Evolutionary conservation across 1,284 basidiomycete genomes (phyloP).

Genomic region (Cystobasidium pallidum): DNA sequence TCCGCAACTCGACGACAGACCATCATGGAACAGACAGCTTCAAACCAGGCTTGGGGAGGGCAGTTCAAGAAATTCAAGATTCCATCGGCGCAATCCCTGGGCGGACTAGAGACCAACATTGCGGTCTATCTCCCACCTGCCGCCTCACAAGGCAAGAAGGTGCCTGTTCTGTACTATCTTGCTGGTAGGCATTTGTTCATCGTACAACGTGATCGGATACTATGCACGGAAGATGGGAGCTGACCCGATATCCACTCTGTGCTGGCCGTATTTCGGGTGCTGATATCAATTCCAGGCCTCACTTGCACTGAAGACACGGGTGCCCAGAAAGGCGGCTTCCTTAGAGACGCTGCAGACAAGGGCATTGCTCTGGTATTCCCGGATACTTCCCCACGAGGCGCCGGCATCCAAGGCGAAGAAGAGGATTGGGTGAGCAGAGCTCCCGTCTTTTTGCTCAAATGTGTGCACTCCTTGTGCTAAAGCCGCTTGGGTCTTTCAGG

Average conservation of each 20-base stretch:
- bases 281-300: slow-evolving; percentile 56
- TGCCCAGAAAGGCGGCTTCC: slow-evolving; percentile 83
- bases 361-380: slow-evolving; percentile 90
- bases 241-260: neutral
- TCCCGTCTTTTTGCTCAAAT: no score
- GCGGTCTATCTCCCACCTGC: slow-evolving; percentile 85
- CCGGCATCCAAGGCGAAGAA: slow-evolving; percentile 81
- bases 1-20: neutral
- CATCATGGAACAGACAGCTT: slow-evolving; percentile 63
- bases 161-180: slow-evolving; percentile 85
- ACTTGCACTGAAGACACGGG: slow-evolving; percentile 79
- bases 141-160: slow-evolving; percentile 63
- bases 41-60: slow-evolving; percentile 78
- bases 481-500: slow-evolving; percentile 13
- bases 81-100: slow-evolving; percentile 76
- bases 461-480: no score
- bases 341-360: slow-evolving; percentile 75
- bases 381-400: slow-evolving; percentile 92
- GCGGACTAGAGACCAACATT: slow-evolving; percentile 77
- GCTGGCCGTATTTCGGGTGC: neutral
- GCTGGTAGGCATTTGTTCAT: slow-evolving; percentile 63
- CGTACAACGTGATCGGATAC: neutral
- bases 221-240: neutral
- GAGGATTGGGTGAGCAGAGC: slow-evolving; percentile 74
- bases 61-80: slow-evolving; percentile 83